Base-by-base conservation (phyloP, 2,329 filamentous ascomycete genomes). In the Alternaria conjuncta region DNA sequence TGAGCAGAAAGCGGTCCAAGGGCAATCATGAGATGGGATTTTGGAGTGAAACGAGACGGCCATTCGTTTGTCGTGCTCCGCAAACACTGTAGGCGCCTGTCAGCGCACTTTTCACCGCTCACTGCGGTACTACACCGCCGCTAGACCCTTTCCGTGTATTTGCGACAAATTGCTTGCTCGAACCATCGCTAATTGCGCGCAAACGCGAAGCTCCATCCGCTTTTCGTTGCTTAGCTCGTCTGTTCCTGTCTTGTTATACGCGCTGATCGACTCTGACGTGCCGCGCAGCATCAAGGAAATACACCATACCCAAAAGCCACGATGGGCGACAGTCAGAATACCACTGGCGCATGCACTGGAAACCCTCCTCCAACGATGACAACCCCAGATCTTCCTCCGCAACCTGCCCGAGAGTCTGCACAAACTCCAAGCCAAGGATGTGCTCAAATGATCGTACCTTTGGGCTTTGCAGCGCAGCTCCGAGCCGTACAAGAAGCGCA, bases 401-500 rank as follows among this genome's bases (percentile, higher is more conserved):
- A 20, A n/a, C 18, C 26, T 51, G 3, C 4, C 13, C 12, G 4
- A 5, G 47, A 21, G 5, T 20, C 20, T 12, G 15, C 13, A 3
- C 20, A 41, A 7, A 10, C 8, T 15, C 15, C 30, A 10, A 36
- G 36, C 21, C 30, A 20, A 13, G 50, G 50, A 12, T 25, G 32
- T 5, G 18, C 41, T 30, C 26, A 49, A 12, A 32, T 57, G 15
- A 20, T 53, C 8, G 50, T 70, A 13, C 68, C 70, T 4, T 55
- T 69, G 57, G 65, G 70, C 13, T 72, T 71, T 44, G 55, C 60
- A 43, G 61, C 50, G 4, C 69, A 70, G 28, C 49, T 72, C 47
- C 63, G 61, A 23, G 56, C 55, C 2, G 47, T 71, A 6, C 61
- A 69, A 21, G 58, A 69, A 13, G 10, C 26, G 23, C 71, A 70